phyloP scores from a whole-genome alignment of 148 eudicot species.

The Amaranthus hypochondriacus region DNA sequence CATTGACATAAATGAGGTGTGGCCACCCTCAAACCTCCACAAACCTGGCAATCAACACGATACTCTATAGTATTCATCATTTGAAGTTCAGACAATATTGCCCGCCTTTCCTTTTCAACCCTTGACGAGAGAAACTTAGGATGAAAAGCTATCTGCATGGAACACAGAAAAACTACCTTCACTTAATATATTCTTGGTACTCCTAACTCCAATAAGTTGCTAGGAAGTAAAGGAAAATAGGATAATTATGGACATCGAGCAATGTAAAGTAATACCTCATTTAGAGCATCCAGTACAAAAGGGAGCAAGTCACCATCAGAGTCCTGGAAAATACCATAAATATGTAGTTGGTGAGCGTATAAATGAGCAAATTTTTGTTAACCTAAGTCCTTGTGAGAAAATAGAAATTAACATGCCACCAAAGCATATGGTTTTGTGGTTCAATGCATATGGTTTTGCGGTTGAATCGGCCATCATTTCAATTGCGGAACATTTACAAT shows the following conservation, averaged over 20 bases:
- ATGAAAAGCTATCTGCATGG: slow-evolving; percentile 80
- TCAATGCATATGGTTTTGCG: no score
- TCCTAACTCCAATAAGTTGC: neutral
- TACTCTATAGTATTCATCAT: slow-evolving; percentile 99
- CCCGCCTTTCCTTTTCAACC: slow-evolving; percentile 98
- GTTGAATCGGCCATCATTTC: no score
- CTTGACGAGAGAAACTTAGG: slow-evolving; percentile 94
- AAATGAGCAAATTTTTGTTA: neutral
- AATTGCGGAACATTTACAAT: no score
- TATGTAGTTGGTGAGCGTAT: slow-evolving; percentile 4
- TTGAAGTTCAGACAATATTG: slow-evolving; percentile 94
- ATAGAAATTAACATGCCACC: neutral
- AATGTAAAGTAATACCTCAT: slow-evolving; percentile 56
- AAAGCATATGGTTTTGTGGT: neutral
- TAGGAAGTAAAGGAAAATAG: neutral
- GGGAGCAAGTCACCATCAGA: slow-evolving; percentile 89
- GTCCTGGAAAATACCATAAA: slow-evolving; percentile 47
- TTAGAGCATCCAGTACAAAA: slow-evolving; percentile 87
- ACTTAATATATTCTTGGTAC: neutral
- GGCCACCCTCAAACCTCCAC: slow-evolving; percentile 1
- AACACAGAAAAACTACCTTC: slow-evolving; percentile 15
- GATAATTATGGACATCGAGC: neutral
- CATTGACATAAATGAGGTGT: neutral
- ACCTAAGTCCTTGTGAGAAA: neutral
- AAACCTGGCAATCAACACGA: slow-evolving; percentile 99